Percentiles rank a stretch among this genome's conserved stretches.
These are phyloP conservation scores for Geranomyces michiganensis DNA, from an alignment of 192 early-diverging fungal species.

Conservation along the genomic window DNA sequence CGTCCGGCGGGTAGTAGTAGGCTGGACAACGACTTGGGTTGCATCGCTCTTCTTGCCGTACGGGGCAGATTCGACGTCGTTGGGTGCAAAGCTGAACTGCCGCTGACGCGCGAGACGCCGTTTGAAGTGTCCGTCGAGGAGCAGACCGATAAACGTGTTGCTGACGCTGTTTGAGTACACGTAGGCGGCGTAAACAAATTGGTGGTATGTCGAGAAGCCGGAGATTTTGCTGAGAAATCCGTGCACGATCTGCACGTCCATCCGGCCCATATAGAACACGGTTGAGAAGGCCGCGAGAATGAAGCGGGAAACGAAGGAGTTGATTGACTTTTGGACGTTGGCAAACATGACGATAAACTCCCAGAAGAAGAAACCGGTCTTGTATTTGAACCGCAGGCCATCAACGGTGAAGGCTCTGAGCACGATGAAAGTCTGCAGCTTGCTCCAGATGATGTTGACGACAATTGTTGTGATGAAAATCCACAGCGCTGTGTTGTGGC, in stretches of 20 bases:
- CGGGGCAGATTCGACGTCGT: not conserved
- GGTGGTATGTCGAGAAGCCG: not conserved
- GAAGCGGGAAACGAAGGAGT: not conserved
- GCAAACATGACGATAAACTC: constrained; percentile 10
- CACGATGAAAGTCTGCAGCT: not conserved
- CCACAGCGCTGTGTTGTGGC: not conserved
- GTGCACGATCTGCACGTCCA: not conserved
- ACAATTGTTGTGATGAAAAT: not conserved
- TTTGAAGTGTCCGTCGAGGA: not conserved
- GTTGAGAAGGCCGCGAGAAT: not conserved
- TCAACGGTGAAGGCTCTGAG: not conserved
- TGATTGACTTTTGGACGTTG: not conserved
- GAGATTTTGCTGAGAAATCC: not conserved
- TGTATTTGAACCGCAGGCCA: not conserved
- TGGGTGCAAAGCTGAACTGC: too few relatives aligned
- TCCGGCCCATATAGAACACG: not conserved
- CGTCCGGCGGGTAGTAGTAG: not conserved
- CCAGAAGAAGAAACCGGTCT: not conserved
- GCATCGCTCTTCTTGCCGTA: not conserved
- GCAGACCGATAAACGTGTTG: not conserved
- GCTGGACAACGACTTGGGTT: not conserved
- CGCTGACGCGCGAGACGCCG: not conserved
- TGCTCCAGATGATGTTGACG: not conserved
- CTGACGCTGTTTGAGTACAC: not conserved
- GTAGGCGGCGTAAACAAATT: not conserved